Conservation (phyloP, 1,284 basidiomycete genomes). For the Puccinia hordei region DNA sequence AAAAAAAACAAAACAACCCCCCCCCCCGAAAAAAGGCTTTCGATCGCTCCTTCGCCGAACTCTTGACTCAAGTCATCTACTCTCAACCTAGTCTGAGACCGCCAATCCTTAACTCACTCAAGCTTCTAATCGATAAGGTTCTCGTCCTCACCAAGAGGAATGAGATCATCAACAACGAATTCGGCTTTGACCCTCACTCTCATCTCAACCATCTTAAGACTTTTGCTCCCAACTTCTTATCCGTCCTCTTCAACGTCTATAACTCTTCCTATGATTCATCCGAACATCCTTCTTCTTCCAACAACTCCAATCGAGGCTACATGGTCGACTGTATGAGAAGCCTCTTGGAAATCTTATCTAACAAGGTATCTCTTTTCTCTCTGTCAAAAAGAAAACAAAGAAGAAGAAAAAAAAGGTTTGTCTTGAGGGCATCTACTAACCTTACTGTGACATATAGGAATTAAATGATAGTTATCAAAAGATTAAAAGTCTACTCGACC, state of each 20-base stretch:
- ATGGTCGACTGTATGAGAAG: constrained; percentile 45
- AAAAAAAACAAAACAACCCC: background rate
- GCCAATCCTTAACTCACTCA: constrained; percentile 77
- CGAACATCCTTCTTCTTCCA: background rate
- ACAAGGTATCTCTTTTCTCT: background rate
- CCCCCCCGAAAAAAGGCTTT: no score
- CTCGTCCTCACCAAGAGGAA: constrained; percentile 55
- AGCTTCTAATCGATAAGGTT: constrained; percentile 77
- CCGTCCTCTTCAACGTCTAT: constrained; percentile 46
- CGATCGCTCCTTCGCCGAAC: constrained; percentile 73
- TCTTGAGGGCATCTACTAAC: no score
- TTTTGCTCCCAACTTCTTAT: constrained; percentile 36
- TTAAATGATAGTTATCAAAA: constrained; percentile 31
- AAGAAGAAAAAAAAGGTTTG: no score
- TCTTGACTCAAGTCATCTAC: constrained; percentile 89
- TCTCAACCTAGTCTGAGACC: constrained; percentile 80
- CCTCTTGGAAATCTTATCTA: constrained; percentile 15
- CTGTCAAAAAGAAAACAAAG: no score
- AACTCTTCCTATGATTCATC: constrained; percentile 25
- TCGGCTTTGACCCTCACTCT: constrained; percentile 20
- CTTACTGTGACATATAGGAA: background rate
- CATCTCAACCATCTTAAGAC: constrained; percentile 29
- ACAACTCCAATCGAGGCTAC: constrained; percentile 28
- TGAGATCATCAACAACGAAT: constrained; percentile 7
- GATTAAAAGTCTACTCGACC: constrained; percentile 28